Conservation (phyloP, 2,329 filamentous ascomycete genomes). For the Penicillium janthinellum region DNA sequence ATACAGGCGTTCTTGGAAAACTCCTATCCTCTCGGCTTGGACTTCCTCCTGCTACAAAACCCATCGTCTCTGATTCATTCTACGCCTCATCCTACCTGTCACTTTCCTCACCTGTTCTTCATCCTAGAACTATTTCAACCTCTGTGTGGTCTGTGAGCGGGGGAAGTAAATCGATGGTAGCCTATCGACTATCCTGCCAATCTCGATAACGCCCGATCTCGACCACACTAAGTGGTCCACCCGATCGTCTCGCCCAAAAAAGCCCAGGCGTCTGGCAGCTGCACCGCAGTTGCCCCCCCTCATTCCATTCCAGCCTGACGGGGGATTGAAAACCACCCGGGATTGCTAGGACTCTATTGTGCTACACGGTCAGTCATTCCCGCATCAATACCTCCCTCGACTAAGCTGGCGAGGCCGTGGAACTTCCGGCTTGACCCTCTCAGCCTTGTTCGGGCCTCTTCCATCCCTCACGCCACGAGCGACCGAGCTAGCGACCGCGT, state of each 20-base stretch:
- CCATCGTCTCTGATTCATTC: not conserved
- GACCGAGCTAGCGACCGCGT: not conserved
- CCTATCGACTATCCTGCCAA: not conserved
- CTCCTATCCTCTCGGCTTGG: not conserved
- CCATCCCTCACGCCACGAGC: not conserved
- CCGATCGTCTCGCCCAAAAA: conserved; percentile 24
- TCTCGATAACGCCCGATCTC: conserved; percentile 22
- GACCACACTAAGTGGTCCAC: conserved; percentile 20
- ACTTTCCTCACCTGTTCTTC: not conserved
- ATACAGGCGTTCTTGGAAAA: no score
- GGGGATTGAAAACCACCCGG: conserved; percentile 1
- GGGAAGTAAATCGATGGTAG: not conserved
- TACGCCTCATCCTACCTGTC: not conserved
- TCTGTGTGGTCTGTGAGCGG: not conserved
- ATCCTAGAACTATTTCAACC: not conserved
- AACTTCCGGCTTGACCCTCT: conserved; percentile 8
- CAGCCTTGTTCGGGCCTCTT: not conserved
- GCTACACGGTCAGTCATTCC: conserved; percentile 15
- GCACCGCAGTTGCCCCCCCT: not conserved
- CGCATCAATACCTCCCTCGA: not conserved
- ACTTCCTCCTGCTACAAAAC: not conserved
- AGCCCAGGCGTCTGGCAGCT: conserved; percentile 16
- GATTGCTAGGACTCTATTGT: conserved; percentile 7
- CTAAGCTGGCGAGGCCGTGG: not conserved
- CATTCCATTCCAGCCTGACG: conserved; percentile 19